Evolutionary conservation across 345 rosid species (phyloP).

Genomic region (Eucalyptus pauciflora): DNA sequence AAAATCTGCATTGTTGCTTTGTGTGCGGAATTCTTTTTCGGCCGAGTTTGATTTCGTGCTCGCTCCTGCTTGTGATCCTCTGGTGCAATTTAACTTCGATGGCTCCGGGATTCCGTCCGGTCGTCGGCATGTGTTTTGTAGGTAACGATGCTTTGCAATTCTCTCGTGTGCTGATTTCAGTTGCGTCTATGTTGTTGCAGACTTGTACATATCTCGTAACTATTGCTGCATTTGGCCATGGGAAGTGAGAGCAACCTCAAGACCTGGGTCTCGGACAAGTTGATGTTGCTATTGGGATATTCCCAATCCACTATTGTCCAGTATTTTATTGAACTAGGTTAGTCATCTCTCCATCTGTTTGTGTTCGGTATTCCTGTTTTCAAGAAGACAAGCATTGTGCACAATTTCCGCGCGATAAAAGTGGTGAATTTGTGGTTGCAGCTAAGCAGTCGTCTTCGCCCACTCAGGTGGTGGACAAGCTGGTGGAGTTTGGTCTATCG

Average conservation of each 20-base stretch:
- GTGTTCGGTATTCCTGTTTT: background rate
- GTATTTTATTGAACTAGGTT: slow-evolving; percentile 62
- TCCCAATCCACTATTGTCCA: slow-evolving; percentile 66
- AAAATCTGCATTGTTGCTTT: background rate
- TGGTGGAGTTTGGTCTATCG: background rate
- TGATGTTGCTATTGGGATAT: slow-evolving; percentile 64
- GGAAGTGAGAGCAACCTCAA: slow-evolving; percentile 41
- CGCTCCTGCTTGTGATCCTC: background rate
- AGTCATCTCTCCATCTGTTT: background rate
- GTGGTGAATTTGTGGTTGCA: slow-evolving; percentile 13
- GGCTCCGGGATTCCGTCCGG: background rate
- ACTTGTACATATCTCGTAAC: background rate
- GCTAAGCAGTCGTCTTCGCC: slow-evolving; percentile 69
- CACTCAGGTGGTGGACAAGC: slow-evolving; percentile 22
- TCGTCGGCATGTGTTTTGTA: background rate
- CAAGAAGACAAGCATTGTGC: background rate
- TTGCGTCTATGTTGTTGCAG: background rate
- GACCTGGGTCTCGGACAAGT: slow-evolving; percentile 80
- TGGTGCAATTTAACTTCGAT: background rate
- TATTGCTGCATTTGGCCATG: slow-evolving; percentile 17
- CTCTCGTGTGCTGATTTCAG: background rate
- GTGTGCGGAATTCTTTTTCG: background rate
- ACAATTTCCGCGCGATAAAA: background rate
- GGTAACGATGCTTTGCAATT: background rate
- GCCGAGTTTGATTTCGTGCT: background rate